These are phyloP conservation scores for Epichloe aotearoae DNA, from an alignment of 2,329 filamentous ascomycete genomes.

Conservation along the genomic window DNA sequence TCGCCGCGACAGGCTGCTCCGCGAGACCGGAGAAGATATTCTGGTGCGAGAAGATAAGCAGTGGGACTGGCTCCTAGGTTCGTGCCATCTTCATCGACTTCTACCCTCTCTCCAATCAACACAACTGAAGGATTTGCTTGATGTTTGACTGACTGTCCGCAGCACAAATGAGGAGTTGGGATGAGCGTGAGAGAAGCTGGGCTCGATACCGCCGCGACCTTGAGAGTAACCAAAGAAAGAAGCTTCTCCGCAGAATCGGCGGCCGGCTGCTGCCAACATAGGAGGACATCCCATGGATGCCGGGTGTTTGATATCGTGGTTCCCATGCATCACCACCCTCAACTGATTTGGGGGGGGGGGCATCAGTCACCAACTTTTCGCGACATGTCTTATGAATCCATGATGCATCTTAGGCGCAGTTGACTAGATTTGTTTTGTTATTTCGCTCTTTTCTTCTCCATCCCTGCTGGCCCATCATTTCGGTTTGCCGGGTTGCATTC, in stretches of 20 bases:
- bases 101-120: not conserved
- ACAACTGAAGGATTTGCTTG: not conserved
- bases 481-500: not conserved
- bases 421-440: not conserved
- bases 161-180: slow-evolving; percentile 39
- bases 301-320: not conserved
- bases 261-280: slow-evolving; percentile 13
- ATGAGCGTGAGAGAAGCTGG: slow-evolving; percentile 38
- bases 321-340: not conserved
- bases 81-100: slow-evolving; percentile 15
- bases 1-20: slow-evolving; percentile 41
- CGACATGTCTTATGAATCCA: slow-evolving; percentile 2
- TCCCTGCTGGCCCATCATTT: not conserved
- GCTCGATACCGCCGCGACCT: slow-evolving; percentile 26
- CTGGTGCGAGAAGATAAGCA: slow-evolving; percentile 42
- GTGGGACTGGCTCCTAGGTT: slow-evolving; percentile 49
- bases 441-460: not conserved
- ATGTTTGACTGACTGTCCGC: not conserved
- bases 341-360: not conserved
- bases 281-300: not conserved
- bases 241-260: slow-evolving; percentile 28
- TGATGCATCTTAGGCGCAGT: slow-evolving; percentile 7
- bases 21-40: slow-evolving; percentile 41
- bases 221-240: slow-evolving; percentile 22
- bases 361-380: not conserved